Percentiles rank a stretch among this genome's conserved stretches.
These are phyloP conservation scores for Entomophthora muscae DNA, from an alignment of 371 early-diverging fungal genomes.

Conservation along the genomic window DNA sequence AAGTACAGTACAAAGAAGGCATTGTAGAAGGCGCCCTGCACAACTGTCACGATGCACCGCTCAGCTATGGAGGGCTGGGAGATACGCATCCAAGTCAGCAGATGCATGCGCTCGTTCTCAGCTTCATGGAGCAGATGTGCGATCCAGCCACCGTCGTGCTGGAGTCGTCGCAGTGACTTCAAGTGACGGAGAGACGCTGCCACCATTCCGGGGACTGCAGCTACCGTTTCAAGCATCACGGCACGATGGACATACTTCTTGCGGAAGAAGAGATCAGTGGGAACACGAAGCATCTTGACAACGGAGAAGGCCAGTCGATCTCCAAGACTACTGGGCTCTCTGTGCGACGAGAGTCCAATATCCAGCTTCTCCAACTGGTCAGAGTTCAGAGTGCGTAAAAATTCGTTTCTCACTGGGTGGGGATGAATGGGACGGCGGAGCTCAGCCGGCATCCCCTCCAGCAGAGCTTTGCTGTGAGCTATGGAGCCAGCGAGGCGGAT, in stretches of 20 bases:
- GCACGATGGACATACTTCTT: slow-evolving; percentile 63
- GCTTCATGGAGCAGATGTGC: slow-evolving; percentile 72
- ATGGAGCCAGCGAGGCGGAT: background rate
- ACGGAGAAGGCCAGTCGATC: slow-evolving; percentile 47
- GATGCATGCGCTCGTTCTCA: slow-evolving; percentile 75
- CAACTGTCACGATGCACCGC: slow-evolving; percentile 40
- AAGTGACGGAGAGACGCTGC: slow-evolving; percentile 77
- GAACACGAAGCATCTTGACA: slow-evolving; percentile 46
- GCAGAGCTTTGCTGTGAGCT: background rate
- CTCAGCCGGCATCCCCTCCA: background rate
- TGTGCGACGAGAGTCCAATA: slow-evolving; percentile 36
- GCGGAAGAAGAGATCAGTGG: slow-evolving; percentile 62
- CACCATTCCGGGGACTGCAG: slow-evolving; percentile 75
- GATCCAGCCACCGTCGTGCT: slow-evolving; percentile 80
- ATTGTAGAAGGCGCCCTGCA: slow-evolving; percentile 85
- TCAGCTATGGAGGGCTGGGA: slow-evolving; percentile 42
- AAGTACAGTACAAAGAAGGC: slow-evolving; percentile 73
- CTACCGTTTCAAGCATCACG: slow-evolving; percentile 29
- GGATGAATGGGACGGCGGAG: slow-evolving; percentile 18
- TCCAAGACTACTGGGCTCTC: slow-evolving; percentile 28
- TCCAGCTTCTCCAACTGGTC: slow-evolving; percentile 41
- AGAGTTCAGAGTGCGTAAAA: slow-evolving; percentile 29
- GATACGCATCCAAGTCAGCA: slow-evolving; percentile 74
- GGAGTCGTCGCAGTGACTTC: slow-evolving; percentile 56
- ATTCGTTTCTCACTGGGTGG: slow-evolving; percentile 49